Conservation (phyloP, 805 yeast species). For the Myxozyma kluyveri region DNA sequence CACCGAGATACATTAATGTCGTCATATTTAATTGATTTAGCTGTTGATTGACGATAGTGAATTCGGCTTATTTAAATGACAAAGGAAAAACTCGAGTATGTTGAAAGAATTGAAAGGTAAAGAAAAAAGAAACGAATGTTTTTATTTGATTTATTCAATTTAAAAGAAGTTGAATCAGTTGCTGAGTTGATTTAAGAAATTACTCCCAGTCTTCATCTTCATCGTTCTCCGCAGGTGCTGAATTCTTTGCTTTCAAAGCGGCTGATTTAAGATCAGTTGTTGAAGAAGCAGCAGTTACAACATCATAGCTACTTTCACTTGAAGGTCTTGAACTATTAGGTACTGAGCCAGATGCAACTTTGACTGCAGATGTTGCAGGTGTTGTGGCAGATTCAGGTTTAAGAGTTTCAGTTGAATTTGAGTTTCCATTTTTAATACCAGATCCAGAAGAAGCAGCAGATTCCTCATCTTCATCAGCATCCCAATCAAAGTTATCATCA, state of each 20-base stretch:
- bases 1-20: no score
- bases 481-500: slow-evolving; percentile 48
- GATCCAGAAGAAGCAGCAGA: slow-evolving; percentile 37
- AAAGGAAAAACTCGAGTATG: no score
- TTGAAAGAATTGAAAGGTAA: no score
- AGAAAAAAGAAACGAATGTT: background rate
- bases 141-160: no score
- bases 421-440: background rate
- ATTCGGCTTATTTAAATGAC: no score
- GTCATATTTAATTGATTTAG: no score
- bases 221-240: slow-evolving; percentile 36
- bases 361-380: background rate
- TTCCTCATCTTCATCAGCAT: slow-evolving; percentile 44
- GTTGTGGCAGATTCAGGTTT: background rate
- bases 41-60: no score
- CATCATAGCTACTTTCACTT: slow-evolving; percentile 44
- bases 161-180: background rate
- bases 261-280: slow-evolving; percentile 37
- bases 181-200: background rate
- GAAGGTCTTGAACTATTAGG: slow-evolving; percentile 37
- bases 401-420: background rate
- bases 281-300: slow-evolving; percentile 42
- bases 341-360: slow-evolving; percentile 11
- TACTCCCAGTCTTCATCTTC: slow-evolving; percentile 62
- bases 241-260: slow-evolving; percentile 6